A percentile compares a stretch with the other conserved stretches of the same genome.
phyloP scores from a whole-genome alignment of 345 rosid species.

The Aurinia saxatilis region DNA sequence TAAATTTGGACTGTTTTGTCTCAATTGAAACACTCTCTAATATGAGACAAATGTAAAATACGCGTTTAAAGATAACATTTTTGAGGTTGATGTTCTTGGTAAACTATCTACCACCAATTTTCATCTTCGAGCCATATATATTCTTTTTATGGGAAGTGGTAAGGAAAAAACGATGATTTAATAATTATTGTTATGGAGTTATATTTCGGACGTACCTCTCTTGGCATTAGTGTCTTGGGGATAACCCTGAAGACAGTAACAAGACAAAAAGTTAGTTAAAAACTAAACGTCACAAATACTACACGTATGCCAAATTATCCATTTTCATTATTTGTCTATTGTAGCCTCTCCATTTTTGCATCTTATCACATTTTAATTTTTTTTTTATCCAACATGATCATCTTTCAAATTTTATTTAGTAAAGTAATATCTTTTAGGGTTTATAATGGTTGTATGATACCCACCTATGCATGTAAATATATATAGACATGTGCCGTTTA shows the following conservation, averaged over 20 bases:
- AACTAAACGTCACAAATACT: slow-evolving; percentile 13
- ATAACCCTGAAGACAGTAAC: slow-evolving; percentile 52
- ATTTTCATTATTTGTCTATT: background rate
- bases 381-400: no score
- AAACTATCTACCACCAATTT: slow-evolving; percentile 31
- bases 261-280: slow-evolving; percentile 28
- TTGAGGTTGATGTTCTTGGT: slow-evolving; percentile 48
- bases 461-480: no score
- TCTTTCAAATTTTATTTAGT: no score
- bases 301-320: slow-evolving; percentile 11
- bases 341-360: no score
- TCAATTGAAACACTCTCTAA: slow-evolving; percentile 22
- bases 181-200: slow-evolving; percentile 4
- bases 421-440: no score
- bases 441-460: no score
- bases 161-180: background rate
- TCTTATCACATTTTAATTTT: no score
- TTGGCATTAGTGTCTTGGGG: slow-evolving; percentile 69
- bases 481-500: no score
- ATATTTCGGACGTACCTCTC: slow-evolving; percentile 45
- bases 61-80: slow-evolving; percentile 45
- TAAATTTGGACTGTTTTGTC: slow-evolving; percentile 15
- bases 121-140: background rate
- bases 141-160: background rate
- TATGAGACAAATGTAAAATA: slow-evolving; percentile 32